Base-by-base conservation (phyloP, 352 stramenopile genomes). In the Phytophthora pluvialis region DNA sequence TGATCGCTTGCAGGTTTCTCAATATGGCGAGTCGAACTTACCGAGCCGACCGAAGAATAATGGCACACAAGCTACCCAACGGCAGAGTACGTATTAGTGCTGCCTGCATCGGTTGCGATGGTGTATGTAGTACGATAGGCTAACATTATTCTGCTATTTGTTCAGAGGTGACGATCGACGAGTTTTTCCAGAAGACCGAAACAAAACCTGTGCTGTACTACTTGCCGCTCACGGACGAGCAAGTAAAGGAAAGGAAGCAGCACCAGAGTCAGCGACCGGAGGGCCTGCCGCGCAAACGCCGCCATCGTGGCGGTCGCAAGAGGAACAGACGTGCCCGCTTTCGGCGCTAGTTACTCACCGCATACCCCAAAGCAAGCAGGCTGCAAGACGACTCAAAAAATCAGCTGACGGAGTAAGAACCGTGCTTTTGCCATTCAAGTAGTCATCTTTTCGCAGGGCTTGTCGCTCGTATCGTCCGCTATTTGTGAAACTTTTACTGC, bases 141-240 rank as follows among this genome's bases (percentile, higher is more conserved):
- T 60, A 28, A 62, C 50, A 11, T 25, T 39, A 39, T 18, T 49
- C 39, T 63, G 40, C 16, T 64, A 40, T 63, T 44, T 43, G 32
- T 50, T 45, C 48, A 68, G 65, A 70, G 45, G 70, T 73, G 46
- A 81, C 83, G 13, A 81, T 93, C 57, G 81, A 93, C 50, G 81
- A 90, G 16, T 83, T 91, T 36, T 93, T 95, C 60, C 64, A 79
- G 28, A 92, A 91, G 60, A 96, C 88, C 1, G 70, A 80, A 48
- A 85, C 84, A 26, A 90, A 89, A 55, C 88, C 88, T 10, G 75
- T 88, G 50, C 59, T 96, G 25, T 95, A 93, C 73, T 96, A 91
- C 64, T 62, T 95, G 42, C 85, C 88, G 21, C 62, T 92, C 15
- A 83, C 77, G 1, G 78, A 92, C 32, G 81, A 91, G n/a, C 73